A percentile compares a stretch with the other conserved stretches of the same genome.
Conservation (phyloP, 2,329 filamentous ascomycete genomes). For the Pseudocercospora crystallina region DNA sequence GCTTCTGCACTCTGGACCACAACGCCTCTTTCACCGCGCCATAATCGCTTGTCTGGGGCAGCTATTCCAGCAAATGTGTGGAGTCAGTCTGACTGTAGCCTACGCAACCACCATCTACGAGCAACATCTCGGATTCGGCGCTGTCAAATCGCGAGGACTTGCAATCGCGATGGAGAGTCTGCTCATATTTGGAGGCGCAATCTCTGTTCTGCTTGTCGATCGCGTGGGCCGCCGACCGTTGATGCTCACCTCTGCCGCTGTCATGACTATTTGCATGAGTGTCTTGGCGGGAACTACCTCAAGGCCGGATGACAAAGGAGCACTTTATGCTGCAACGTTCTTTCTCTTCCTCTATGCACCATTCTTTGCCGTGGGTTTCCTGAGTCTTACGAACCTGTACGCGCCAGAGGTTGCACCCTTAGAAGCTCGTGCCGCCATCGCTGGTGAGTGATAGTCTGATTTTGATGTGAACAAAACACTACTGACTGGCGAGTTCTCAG, state of each 20-base stretch:
- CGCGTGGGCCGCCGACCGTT: conserved; percentile 53
- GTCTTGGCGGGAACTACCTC: conserved; percentile 16
- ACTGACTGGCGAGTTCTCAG: too few relatives aligned
- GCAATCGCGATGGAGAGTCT: conserved; percentile 24
- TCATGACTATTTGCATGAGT: conserved; percentile 43
- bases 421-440: conserved; percentile 2
- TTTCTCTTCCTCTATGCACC: conserved; percentile 69
- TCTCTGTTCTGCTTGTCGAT: conserved; percentile 58
- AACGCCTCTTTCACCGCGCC: conserved; percentile 56
- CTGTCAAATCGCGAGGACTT: conserved; percentile 20
- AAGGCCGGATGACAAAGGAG: too few relatives aligned
- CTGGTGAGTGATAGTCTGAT: background rate
- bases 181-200: conserved; percentile 34
- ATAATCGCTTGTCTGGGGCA: conserved; percentile 61
- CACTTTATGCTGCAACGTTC: conserved; percentile 51
- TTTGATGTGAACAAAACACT: too few relatives aligned
- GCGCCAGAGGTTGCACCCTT: conserved; percentile 36
- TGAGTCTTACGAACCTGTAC: conserved; percentile 34
- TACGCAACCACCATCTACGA: conserved; percentile 45
- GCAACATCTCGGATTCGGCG: conserved; percentile 51
- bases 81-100: conserved; percentile 51
- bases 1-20: conserved; percentile 13
- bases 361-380: conserved; percentile 61
- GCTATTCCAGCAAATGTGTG: conserved; percentile 61
- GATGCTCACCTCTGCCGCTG: conserved; percentile 42